phyloP scores from a whole-genome alignment of 495 filamentous ascomycete genomes.

The Diplogelasinospora grovesii region DNA sequence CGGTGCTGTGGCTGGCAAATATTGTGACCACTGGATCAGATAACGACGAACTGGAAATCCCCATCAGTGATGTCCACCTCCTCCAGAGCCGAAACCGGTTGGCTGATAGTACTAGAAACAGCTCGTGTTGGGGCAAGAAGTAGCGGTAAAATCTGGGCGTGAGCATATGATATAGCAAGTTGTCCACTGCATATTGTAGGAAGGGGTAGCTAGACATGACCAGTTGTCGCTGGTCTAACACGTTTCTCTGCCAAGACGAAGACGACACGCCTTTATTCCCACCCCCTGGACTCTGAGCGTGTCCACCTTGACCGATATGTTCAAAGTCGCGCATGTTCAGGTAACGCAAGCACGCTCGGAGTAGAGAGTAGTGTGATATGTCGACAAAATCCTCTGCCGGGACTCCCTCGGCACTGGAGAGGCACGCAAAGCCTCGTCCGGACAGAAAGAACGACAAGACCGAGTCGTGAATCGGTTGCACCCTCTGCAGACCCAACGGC shows the following conservation, averaged over 20 bases:
- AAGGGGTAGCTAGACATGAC: conserved; percentile 29
- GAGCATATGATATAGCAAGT: conserved; percentile 31
- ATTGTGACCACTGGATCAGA: conserved; percentile 21
- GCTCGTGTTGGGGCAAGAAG: conserved; percentile 28
- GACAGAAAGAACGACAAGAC: conserved; percentile 32
- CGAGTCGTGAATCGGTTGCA: conserved; percentile 28
- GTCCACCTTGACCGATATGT: conserved; percentile 15
- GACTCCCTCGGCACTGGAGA: conserved; percentile 14
- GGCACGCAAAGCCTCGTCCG: conserved; percentile 27
- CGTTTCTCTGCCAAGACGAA: conserved; percentile 7
- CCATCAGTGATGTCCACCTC: conserved; percentile 30
- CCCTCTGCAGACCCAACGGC: conserved; percentile 26
- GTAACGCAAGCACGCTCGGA: conserved; percentile 28
- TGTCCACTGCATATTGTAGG: conserved; percentile 29
- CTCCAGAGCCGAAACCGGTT: conserved; percentile 28
- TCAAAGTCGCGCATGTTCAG: conserved; percentile 34
- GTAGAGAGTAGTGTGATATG: conserved; percentile 27
- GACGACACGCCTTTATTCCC: no score
- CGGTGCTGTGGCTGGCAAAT: conserved; percentile 9
- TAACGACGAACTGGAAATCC: no score
- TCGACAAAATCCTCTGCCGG: conserved; percentile 18
- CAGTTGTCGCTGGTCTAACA: conserved; percentile 21
- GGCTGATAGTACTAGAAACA: conserved; percentile 18
- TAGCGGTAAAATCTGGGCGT: conserved; percentile 25
- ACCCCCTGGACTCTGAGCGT: neutral